Percentiles rank a stretch among this genome's conserved stretches.
Evolutionary conservation across 176 grass and related monocot genomes (phyloP).

Genomic region (Coix lacrymajobi): DNA sequence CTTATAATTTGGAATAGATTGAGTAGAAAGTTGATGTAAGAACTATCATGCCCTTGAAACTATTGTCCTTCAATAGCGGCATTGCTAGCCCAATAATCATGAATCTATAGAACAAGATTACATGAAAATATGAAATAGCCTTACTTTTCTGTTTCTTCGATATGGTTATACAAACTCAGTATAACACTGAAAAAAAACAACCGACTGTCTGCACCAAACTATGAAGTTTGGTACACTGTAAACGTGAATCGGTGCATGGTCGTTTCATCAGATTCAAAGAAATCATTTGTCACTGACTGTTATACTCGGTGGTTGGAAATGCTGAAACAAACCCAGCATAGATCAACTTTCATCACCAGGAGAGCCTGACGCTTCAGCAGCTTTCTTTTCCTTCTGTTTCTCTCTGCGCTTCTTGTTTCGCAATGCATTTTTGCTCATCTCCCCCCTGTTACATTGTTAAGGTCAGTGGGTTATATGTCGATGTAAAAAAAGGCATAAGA

Average conservation of each 20-base stretch:
- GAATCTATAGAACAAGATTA: neutral
- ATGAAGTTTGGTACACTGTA: neutral
- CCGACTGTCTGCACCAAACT: neutral
- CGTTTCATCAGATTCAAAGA: neutral
- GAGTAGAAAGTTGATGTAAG: neutral
- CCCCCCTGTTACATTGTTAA: slow-evolving; percentile 34
- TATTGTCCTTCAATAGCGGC: neutral
- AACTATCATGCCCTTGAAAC: neutral
- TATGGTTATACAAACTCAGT: neutral
- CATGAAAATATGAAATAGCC: neutral
- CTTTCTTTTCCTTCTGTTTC: slow-evolving; percentile 86
- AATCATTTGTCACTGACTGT: neutral
- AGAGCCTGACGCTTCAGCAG: slow-evolving; percentile 49
- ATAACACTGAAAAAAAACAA: neutral
- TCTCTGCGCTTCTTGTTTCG: slow-evolving; percentile 95
- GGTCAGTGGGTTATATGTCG: neutral
- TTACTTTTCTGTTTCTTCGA: neutral
- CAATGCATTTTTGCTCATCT: slow-evolving; percentile 97
- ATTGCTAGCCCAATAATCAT: neutral
- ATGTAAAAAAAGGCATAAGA: neutral
- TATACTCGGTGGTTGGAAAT: neutral
- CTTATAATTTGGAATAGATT: no score
- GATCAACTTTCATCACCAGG: slow-evolving; percentile 50
- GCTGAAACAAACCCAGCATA: neutral
- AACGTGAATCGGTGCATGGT: neutral